Evolutionary conservation across 495 filamentous ascomycete species (phyloP), one percentile per base, ranked within the genome.

Genomic region (Patellaria atrata): DNA sequence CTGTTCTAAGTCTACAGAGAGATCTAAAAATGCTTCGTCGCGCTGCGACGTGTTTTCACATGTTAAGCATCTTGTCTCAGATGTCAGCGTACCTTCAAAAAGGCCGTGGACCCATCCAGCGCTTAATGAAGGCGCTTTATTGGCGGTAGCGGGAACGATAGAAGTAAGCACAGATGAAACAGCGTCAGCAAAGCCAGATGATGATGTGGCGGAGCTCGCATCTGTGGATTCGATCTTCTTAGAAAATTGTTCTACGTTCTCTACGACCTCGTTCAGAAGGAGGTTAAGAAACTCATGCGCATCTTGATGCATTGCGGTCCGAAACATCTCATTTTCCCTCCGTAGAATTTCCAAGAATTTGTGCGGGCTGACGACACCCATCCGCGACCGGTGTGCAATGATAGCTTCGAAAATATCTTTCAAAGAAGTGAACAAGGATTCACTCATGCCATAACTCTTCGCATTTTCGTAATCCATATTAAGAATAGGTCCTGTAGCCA

Each of bases 331-430:
- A 51, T 96, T 86, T 43, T 96, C 83, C 18, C 82, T 69, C 51
- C 84, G 80, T 42, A 97, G 69, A 8, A 94, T 82, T 53, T 96
- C 91, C 30, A 97, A 60, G 42, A 97, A 96, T 45, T 85, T 77
- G 37, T 84, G 77, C 2, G 89, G 89, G 48, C 82, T 89, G n/a
- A 94, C 68, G 5, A 97, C 82, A 7, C 89, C 89, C 2, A 83
- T 82, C 37, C 83, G 73, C 12, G 80, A 79, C 38, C 71, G 61
- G 52, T 84, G 84, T 23, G 73, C 78, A 37, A 91, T 81, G 15
- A 97, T 62, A 1, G 83, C 78, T 53, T 92, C 86, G 49, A 97
- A 97, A 9, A 97, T 89, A 56, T 96, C 89, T 55, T 94, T 91
- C 28, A 97, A 58, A 2, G 81, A 80, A 0, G 89, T 91, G 51